These are phyloP conservation scores for Poterioochromonas sp. DNA, from an alignment of 352 stramenopile species.

Conservation along the genomic window DNA sequence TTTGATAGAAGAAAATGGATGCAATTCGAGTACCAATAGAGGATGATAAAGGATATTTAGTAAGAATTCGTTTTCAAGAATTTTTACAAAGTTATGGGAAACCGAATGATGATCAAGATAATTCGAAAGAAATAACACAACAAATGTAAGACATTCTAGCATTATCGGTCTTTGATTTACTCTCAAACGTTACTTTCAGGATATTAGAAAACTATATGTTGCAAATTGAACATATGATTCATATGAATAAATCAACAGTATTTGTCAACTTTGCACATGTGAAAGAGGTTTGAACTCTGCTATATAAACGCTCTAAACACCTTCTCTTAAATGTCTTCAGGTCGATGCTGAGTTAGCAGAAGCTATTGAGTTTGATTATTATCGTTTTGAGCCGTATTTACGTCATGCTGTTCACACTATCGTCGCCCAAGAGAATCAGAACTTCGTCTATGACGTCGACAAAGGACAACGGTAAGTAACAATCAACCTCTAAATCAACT, in stretches of 20 bases:
- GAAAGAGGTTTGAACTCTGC: constrained; percentile 14
- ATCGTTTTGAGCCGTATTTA: constrained; percentile 48
- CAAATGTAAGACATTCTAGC: not conserved
- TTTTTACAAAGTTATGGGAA: not conserved
- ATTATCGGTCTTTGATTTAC: not conserved
- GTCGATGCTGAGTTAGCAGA: constrained; percentile 43
- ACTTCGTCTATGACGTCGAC: constrained; percentile 32
- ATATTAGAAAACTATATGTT: not conserved
- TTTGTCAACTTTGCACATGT: constrained; percentile 61
- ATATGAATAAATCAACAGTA: constrained; percentile 45
- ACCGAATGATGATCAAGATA: not conserved
- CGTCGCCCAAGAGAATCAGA: constrained; percentile 48
- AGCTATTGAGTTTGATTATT: constrained; percentile 57
- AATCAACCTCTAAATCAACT: not conserved
- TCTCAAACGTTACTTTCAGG: not conserved
- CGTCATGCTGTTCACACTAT: constrained; percentile 50
- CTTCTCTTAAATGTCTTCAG: not conserved
- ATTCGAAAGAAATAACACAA: not conserved
- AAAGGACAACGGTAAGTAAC: constrained; percentile 9
- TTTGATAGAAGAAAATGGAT: no score
- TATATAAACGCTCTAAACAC: not conserved
- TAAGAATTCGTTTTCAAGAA: not conserved
- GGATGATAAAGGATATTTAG: not conserved
- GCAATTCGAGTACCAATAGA: not conserved
- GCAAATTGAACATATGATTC: constrained; percentile 35